Base-by-base conservation (phyloP, 1,284 basidiomycete species). In the Lignosus rhinocerotis region DNA sequence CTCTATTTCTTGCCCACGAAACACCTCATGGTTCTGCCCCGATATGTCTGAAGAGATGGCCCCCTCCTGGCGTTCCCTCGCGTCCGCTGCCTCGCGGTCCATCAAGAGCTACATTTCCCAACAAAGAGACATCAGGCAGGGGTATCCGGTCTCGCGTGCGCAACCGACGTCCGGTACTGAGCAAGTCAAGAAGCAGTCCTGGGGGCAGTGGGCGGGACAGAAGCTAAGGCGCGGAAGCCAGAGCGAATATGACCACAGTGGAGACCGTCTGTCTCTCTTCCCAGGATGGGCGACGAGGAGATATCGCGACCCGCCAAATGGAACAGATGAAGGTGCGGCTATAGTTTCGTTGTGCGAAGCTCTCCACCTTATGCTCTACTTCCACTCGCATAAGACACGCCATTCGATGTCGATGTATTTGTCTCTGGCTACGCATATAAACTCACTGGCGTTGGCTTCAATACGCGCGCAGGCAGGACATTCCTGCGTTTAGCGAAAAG, bases 401-500 rank as follows among this genome's bases (percentile, higher is more conserved):
- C 75, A 2, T 93, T 92, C 66, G 83, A 87, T 52, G 72, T 94
- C 9, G 84, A 89, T 48, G 73, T 93, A 0, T 89, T 84, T 52
- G 77, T 92, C 2, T 90, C 90, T 21, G 93, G 92, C 0, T 93
- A 84, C 66, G 90, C 88, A 0, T 80, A 85, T 16, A 84, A 80
- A 51, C 78, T 86, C 46, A 81, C 85, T 38, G 78, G 82, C 3
- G 80, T 84, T 2, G 86, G 87, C 53, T 77, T 80, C 53, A 81
- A 85, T 1, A 88, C 85, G 48, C 83, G 90, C 6, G 86, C 90
- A 1, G 92, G 94, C 60, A 80, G 82, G 12, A 85, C 90, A 0
- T 90, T 94, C 65, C 78, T 94, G 57, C 80, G 81, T 19, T 73
- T 94, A 42, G 93, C 92, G 8, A 90, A 86, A 79, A 80, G 93